Evolutionary conservation across 2,329 filamentous ascomycete genomes (phyloP), one percentile per base, ranked within the genome.

Genomic region (Graphium sp.): DNA sequence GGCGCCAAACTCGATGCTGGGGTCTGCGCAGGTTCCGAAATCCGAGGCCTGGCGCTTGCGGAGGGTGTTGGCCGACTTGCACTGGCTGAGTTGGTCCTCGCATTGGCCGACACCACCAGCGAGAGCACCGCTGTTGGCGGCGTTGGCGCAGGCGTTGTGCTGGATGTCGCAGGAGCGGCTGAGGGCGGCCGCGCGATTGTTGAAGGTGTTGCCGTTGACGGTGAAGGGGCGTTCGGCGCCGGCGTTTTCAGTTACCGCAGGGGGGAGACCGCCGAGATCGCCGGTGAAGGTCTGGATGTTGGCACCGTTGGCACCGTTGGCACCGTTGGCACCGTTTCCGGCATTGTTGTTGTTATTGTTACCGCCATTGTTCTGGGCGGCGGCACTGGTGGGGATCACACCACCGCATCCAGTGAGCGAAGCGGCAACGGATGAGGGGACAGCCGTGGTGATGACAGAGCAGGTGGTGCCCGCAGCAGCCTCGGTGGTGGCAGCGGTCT

Each of bases 161-260:
- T 63, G 59, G 21, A 62, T 49, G 32, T 58, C 53, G 41, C 60
- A 64, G 8, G 58, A 59, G 16, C 60, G 56, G 44, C 54, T 49
- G 33, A 60, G 41, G 7, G 60, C 60, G 20, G 56, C 58, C 24
- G 48, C 53, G 7, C 42, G 38, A 37, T 56, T 56, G 5, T 60
- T 50, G 45, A 74, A 74, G 35, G 57, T 66, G 31, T 59, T 58
- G 11, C 57, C 60, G 32, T 62, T 70, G 36, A 70, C 70, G 27
- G 44, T 49, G 43, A 64, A 66, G 29, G 58, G 58, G 11, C 53
- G 53, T 26, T 47, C 39, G 15, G 19, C 24, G 7, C 45, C 37
- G 18, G 46, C 43, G 5, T 44, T 42, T 3, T 49, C 48, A 38
- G 49, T 36, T 16, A 63, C 55, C 4, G 60, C 41, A 2, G 58